A percentile compares a stretch with the other conserved stretches of the same genome.
These are phyloP conservation scores for Termitomyces bulborhizus DNA, from an alignment of 768 basidiomycete genomes.

Conservation along the genomic window DNA sequence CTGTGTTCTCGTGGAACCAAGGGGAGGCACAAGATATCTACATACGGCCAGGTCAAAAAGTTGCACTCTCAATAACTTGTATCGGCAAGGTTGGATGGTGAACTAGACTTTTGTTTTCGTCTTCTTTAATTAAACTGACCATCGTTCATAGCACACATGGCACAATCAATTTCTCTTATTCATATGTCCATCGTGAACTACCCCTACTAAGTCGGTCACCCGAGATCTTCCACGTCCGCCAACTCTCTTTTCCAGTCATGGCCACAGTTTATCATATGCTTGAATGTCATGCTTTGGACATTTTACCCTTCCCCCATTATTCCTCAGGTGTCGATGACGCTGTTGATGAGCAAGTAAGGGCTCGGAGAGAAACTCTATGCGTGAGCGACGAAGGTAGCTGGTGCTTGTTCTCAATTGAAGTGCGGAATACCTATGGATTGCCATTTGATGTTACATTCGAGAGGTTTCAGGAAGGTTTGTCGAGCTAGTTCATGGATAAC, in stretches of 20 bases:
- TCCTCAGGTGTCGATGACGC: slow-evolving; percentile 16
- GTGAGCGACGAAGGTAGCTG: slow-evolving; percentile 54
- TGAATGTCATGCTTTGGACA: slow-evolving; percentile 78
- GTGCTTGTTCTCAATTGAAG: slow-evolving; percentile 86
- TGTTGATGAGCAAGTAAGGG: slow-evolving; percentile 15
- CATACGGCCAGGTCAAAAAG: slow-evolving; percentile 67
- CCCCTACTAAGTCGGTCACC: slow-evolving; percentile 19
- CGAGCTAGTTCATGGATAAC: not conserved
- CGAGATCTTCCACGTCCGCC: slow-evolving; percentile 77
- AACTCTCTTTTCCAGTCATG: slow-evolving; percentile 80
- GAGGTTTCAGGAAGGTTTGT: slow-evolving; percentile 55
- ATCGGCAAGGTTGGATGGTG: slow-evolving; percentile 92
- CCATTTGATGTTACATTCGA: slow-evolving; percentile 88
- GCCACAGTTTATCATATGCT: slow-evolving; percentile 96
- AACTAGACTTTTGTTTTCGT: slow-evolving; percentile 21
- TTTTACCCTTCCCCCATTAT: slow-evolving; percentile 54
- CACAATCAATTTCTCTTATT: slow-evolving; percentile 79
- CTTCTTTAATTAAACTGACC: slow-evolving; percentile 9
- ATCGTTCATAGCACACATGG: slow-evolving; percentile 57
- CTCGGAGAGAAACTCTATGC: slow-evolving; percentile 24
- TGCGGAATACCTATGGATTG: slow-evolving; percentile 86
- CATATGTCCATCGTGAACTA: slow-evolving; percentile 48
- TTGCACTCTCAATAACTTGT: slow-evolving; percentile 65
- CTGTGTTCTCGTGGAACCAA: slow-evolving; percentile 74
- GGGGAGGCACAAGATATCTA: slow-evolving; percentile 45